Conservation (phyloP, 2,329 filamentous ascomycete species). For the Raffaelea ambrosiae region DNA sequence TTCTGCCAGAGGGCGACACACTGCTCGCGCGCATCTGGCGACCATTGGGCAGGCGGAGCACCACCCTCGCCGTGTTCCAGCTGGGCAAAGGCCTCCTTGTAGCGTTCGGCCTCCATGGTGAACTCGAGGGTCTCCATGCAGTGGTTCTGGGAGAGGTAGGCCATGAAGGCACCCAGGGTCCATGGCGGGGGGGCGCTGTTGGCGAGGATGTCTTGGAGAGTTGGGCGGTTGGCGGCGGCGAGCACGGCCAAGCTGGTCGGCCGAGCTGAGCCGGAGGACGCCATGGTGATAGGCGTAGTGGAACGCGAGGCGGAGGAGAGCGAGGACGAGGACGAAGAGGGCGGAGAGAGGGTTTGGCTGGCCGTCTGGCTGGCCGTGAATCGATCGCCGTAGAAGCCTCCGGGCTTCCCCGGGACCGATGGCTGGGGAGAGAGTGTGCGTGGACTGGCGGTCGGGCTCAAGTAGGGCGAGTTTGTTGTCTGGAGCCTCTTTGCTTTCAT, state of each 20-base stretch:
- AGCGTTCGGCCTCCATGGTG: conserved; percentile 85
- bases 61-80: conserved; percentile 31
- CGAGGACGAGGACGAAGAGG: background rate
- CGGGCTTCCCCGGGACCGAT: conserved; percentile 26
- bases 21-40: conserved; percentile 46
- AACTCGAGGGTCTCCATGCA: conserved; percentile 96
- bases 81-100: conserved; percentile 51
- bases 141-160: conserved; percentile 93
- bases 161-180: conserved; percentile 89
- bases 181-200: conserved; percentile 82
- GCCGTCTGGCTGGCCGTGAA: background rate
- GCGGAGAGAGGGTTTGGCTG: background rate
- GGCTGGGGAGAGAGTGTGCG: conserved; percentile 34
- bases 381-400: conserved; percentile 30
- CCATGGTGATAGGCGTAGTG: conserved; percentile 27
- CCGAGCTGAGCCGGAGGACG: conserved; percentile 28
- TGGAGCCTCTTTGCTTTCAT: conserved; percentile 30
- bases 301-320: background rate
- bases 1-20: conserved; percentile 79
- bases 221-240: conserved; percentile 45
- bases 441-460: conserved; percentile 27
- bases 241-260: conserved; percentile 39
- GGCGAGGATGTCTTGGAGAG: conserved; percentile 77
- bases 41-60: conserved; percentile 17
- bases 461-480: conserved; percentile 29